Evolutionary conservation across 2,329 filamentous ascomycete genomes (phyloP), one percentile per base, ranked within the genome.

Genomic region (Graphilbum sp.): DNA sequence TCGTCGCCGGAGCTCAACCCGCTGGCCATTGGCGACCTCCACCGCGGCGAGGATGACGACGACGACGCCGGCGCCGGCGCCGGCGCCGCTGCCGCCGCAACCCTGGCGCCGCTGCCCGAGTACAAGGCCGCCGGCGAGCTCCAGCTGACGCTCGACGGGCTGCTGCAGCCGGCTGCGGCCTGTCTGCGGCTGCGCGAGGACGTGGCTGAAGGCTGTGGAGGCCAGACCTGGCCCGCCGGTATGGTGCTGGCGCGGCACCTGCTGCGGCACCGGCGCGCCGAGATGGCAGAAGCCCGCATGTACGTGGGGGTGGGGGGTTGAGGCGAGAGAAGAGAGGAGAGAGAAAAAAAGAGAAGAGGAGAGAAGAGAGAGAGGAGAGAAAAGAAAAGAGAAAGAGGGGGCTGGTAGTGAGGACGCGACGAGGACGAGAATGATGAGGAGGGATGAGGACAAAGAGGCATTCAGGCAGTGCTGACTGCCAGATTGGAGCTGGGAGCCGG

Each of bases 401-500:
- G n/a, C n/a, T n/a, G n/a, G n/a, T n/a, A n/a, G n/a, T n/a, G n/a
- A n/a, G n/a, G n/a, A n/a, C n/a, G 15, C 40, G 5, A 25, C 24
- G 24, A 29, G 24, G 29, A 13, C 7, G 21, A 12, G n/a, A 37
- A 33, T 36, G n/a, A n/a, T n/a, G n/a, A n/a, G n/a, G n/a, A n/a
- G n/a, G n/a, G n/a, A n/a, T n/a, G n/a, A n/a, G n/a, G n/a, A n/a
- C n/a, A n/a, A n/a, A n/a, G n/a, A n/a, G n/a, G n/a, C n/a, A n/a
- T n/a, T n/a, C n/a, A n/a, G n/a, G n/a, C n/a, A n/a, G n/a, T n/a
- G n/a, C 39, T 44, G 27, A 42, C 23, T 13, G 41, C 43, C 51
- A 93, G 85, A 61, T 64, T 96, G 50, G 90, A 96, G 60, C 68
- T 98, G 32, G 90, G 90, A 40, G 85, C 88, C 42, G 90, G 90